Conservation (phyloP, 1,284 basidiomycete genomes). For the Leccinum subfulvum region DNA sequence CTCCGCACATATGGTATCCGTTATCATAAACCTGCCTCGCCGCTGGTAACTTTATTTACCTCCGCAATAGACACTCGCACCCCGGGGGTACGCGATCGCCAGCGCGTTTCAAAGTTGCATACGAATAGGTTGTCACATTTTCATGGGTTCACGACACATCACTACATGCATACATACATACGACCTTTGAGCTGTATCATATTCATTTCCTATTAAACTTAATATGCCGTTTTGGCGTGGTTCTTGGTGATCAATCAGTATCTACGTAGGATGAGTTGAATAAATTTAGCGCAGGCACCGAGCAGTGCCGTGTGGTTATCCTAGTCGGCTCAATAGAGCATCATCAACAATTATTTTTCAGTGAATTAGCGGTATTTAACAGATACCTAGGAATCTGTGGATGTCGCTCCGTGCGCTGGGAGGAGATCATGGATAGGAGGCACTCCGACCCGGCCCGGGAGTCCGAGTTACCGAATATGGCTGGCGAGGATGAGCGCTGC, state of each 20-base stretch:
- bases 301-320: neutral
- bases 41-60: conserved; percentile 22
- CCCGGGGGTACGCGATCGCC: neutral
- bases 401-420: too few species aligned
- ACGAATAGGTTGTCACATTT: neutral
- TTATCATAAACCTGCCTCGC: conserved; percentile 16
- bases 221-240: neutral
- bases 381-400: too few species aligned
- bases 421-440: too few species aligned
- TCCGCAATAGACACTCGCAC: conserved; percentile 6
- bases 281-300: neutral
- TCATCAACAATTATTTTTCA: too few species aligned
- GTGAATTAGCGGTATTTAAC: too few species aligned
- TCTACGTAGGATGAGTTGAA: neutral
- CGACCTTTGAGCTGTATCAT: conserved; percentile 4
- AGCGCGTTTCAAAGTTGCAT: neutral
- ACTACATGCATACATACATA: neutral
- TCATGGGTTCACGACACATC: conserved; percentile 4
- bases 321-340: too few species aligned
- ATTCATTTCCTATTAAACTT: neutral
- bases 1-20: conserved; percentile 25
- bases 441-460: too few species aligned
- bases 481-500: too few species aligned
- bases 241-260: too few species aligned
- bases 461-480: too few species aligned